These are phyloP conservation scores for Citeromyces siamensis DNA, from an alignment of 1,139 yeast species.

Conservation along the genomic window DNA sequence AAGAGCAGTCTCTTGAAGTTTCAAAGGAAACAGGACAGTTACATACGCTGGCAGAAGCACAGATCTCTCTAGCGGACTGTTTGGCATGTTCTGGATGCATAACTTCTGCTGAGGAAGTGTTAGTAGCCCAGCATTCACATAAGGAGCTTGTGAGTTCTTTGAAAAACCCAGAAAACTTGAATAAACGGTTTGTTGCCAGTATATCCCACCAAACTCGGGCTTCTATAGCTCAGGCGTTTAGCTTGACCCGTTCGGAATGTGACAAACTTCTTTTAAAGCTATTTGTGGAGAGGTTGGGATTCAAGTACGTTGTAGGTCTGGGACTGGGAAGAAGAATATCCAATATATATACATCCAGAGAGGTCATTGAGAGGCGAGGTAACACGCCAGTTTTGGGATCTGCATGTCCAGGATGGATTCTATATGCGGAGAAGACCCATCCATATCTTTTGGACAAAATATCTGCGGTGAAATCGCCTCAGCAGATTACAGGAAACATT, in stretches of 20 bases:
- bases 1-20: slow-evolving; percentile 61
- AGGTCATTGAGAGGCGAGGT: slow-evolving; percentile 21
- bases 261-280: slow-evolving; percentile 52
- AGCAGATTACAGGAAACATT: slow-evolving; percentile 79
- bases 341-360: slow-evolving; percentile 44
- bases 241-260: slow-evolving; percentile 34
- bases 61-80: slow-evolving; percentile 84
- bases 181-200: slow-evolving; percentile 53
- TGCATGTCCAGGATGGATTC: slow-evolving; percentile 94
- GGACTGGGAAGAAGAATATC: slow-evolving; percentile 71
- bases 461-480: slow-evolving; percentile 73
- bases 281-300: slow-evolving; percentile 51
- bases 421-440: slow-evolving; percentile 93
- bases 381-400: slow-evolving; percentile 30
- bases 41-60: slow-evolving; percentile 59
- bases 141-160: slow-evolving; percentile 59
- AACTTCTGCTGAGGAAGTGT: slow-evolving; percentile 89
- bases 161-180: slow-evolving; percentile 14
- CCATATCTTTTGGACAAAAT: slow-evolving; percentile 60
- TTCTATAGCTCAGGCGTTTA: slow-evolving; percentile 63
- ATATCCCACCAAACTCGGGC: slow-evolving; percentile 81
- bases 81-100: slow-evolving; percentile 96
- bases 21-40: slow-evolving; percentile 39
- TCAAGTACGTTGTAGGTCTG: slow-evolving; percentile 70
- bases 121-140: slow-evolving; percentile 86